Percentiles rank a stretch among this genome's conserved stretches.
Evolutionary conservation across 805 yeast species (phyloP).

Genomic region (Priceomyces melissophilus): DNA sequence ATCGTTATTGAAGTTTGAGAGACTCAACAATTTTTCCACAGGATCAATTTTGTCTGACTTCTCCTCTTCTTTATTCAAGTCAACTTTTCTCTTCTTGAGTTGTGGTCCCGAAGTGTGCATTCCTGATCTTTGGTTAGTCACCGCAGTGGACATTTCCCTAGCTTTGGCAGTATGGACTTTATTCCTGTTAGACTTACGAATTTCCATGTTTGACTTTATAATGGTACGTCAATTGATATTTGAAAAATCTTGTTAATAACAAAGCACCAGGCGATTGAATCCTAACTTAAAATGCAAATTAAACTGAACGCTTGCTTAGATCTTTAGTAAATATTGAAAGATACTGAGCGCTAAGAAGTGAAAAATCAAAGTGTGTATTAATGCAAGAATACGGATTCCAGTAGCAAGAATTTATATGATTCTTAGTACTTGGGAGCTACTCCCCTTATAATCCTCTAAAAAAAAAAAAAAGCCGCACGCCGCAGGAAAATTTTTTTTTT

Average conservation of each 20-base stretch:
- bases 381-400: too few relatives aligned
- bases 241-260: background rate
- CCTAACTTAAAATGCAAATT: constrained; percentile 3
- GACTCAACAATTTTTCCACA: constrained; percentile 38
- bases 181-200: constrained; percentile 32
- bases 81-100: constrained; percentile 7
- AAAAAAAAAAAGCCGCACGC: constrained; percentile 8
- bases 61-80: constrained; percentile 8
- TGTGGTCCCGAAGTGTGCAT: constrained; percentile 4
- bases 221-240: background rate
- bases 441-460: constrained; percentile 5
- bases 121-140: constrained; percentile 8
- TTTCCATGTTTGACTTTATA: constrained; percentile 8
- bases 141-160: constrained; percentile 5
- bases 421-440: too few relatives aligned
- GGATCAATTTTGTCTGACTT: constrained; percentile 37
- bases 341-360: too few relatives aligned
- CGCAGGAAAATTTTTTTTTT: constrained; percentile 6
- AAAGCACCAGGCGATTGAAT: background rate
- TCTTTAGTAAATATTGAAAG: too few relatives aligned
- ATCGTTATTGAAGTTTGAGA: constrained; percentile 29
- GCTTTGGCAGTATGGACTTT: constrained; percentile 21
- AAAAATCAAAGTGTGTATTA: too few relatives aligned
- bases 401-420: too few relatives aligned
- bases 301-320: background rate